Base-by-base conservation (phyloP, 371 early-diverging fungal genomes). In the Blakeslea trispora region DNA sequence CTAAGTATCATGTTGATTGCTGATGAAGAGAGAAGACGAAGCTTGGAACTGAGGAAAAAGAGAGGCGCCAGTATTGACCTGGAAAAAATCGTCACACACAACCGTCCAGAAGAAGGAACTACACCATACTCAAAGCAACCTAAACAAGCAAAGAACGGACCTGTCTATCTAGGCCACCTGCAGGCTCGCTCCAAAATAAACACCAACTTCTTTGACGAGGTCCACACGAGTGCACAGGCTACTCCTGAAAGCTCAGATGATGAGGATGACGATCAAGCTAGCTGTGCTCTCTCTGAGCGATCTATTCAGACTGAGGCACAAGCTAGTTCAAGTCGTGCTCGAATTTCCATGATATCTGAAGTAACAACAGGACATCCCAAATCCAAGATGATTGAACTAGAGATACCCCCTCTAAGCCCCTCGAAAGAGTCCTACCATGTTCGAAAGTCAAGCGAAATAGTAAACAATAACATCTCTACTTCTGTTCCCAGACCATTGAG, bases 11-110 rank as follows among this genome's bases (percentile, higher is more conserved):
- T 67, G 14, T 11, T 69, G 2, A 37, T 59, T 5, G 40, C 50
- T 11, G 69, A 68, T 24, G 50, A 55, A 5, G 75, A 71, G 22
- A 55, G 61, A 9, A 50, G 75, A 17, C 55, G 51, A 5, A 75
- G 75, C 18, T 28, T 71, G 8, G 75, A 71, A 32, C 41, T 75
- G 14, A 61, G 72, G 48, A 56, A 56, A 15, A 69, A 55, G 17
- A 61, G 74, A 28, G 74, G 70, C 14, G 69, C 75, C 19, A 74
- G 71, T 34, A 41, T 68, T 31, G 71, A 68, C 42, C 19, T 48
- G 28, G 24, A 42, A 18, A 34, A 56, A 19, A 28, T 28, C 3
- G 7, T 28, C 7, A 7, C 7, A 5, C 28, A 28, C 28, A 28
- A 7, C 7, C 28, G 28, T 28, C 28, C 28, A 7, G 28, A 28